Conservation (phyloP, 2,329 filamentous ascomycete genomes). For the Hypomyces rosellus region DNA sequence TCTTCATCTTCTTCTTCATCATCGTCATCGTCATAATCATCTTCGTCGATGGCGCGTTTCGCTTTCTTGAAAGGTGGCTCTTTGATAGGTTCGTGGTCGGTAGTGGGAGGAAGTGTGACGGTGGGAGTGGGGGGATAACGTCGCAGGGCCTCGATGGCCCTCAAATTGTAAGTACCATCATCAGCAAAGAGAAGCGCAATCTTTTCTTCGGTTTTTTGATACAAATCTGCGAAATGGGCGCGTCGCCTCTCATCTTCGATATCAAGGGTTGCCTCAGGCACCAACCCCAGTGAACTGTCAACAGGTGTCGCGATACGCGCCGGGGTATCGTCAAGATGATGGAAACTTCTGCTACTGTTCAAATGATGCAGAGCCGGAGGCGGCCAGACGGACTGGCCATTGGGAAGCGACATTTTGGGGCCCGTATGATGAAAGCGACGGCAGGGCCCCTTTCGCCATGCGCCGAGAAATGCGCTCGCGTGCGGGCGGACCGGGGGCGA, state of each 20-base stretch:
- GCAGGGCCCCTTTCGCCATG: slow-evolving; percentile 49
- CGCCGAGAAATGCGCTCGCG: slow-evolving; percentile 46
- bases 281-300: slow-evolving; percentile 43
- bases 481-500: slow-evolving; percentile 42
- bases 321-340: slow-evolving; percentile 55
- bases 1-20: slow-evolving; percentile 68
- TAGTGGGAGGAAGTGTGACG: slow-evolving; percentile 46
- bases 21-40: slow-evolving; percentile 81
- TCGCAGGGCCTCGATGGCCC: slow-evolving; percentile 48
- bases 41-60: slow-evolving; percentile 73
- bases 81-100: slow-evolving; percentile 51
- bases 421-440: slow-evolving; percentile 43
- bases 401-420: slow-evolving; percentile 59
- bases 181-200: slow-evolving; percentile 68
- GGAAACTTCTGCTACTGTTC: slow-evolving; percentile 44
- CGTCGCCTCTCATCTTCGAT: slow-evolving; percentile 64
- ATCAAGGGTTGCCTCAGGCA: slow-evolving; percentile 57
- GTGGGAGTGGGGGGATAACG: slow-evolving; percentile 32
- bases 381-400: slow-evolving; percentile 60
- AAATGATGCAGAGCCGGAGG: slow-evolving; percentile 47
- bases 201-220: slow-evolving; percentile 68
- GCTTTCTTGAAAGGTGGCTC: slow-evolving; percentile 66
- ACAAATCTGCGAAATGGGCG: slow-evolving; percentile 70
- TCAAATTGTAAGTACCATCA: slow-evolving; percentile 46
- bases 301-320: slow-evolving; percentile 45